phyloP scores from a whole-genome alignment of 306 rosid genomes.

The Corylus heterophylla region DNA sequence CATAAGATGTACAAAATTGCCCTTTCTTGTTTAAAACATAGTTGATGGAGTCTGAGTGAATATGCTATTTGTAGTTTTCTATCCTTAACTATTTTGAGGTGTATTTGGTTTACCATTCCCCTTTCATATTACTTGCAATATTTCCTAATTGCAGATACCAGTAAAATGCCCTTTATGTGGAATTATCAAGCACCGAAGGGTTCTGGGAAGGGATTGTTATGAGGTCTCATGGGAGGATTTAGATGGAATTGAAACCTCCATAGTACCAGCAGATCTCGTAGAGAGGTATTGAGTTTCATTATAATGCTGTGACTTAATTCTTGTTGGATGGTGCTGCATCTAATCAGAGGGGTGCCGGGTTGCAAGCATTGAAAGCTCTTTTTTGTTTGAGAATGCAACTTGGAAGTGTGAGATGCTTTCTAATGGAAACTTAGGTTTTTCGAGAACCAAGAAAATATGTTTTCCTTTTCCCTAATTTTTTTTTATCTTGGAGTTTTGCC shows the following conservation, averaged over 20 bases:
- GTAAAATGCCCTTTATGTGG: conserved; percentile 66
- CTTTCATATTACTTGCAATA: background rate
- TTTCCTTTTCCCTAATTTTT: background rate
- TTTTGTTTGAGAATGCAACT: background rate
- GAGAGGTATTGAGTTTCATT: conserved; percentile 40
- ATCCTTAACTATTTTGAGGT: background rate
- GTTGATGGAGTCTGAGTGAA: background rate
- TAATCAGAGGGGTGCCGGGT: background rate
- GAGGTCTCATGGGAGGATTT: conserved; percentile 74
- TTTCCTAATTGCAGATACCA: conserved; percentile 50
- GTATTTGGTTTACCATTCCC: background rate
- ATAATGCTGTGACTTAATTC: background rate
- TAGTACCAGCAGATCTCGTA: conserved; percentile 67
- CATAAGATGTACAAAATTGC: background rate
- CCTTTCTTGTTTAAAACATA: background rate
- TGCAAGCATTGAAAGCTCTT: background rate
- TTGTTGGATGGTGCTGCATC: background rate
- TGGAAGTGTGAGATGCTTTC: background rate
- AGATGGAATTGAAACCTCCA: conserved; percentile 62
- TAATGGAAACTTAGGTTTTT: background rate
- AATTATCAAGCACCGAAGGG: conserved; percentile 61
- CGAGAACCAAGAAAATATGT: background rate
- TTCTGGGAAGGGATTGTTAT: conserved; percentile 62
- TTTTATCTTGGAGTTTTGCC: background rate
- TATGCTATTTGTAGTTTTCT: background rate